A percentile compares a stretch with the other conserved stretches of the same genome.
phyloP scores from a whole-genome alignment of 2,329 filamentous ascomycete species.

The Aspergillus quadrilineatus region DNA sequence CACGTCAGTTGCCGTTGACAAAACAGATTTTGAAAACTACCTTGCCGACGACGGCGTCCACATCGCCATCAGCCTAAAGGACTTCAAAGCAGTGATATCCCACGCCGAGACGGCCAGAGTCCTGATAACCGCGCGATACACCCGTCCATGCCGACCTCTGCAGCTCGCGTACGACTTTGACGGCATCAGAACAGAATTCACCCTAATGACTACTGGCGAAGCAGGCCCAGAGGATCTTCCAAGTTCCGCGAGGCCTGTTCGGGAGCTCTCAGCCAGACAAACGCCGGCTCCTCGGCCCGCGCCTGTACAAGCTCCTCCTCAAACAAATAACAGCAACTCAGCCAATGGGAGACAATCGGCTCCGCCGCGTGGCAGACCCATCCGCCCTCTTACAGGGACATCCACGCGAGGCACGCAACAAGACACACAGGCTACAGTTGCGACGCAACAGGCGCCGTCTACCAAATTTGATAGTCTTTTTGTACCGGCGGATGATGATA shows the following conservation, averaged over 20 bases:
- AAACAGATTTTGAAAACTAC: constrained; percentile 62
- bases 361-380: constrained; percentile 33
- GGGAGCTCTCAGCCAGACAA: constrained; percentile 42
- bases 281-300: constrained; percentile 37
- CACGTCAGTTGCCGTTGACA: constrained; percentile 63
- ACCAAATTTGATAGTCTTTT: constrained; percentile 60
- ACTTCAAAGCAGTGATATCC: constrained; percentile 64
- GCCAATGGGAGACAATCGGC: constrained; percentile 28
- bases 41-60: constrained; percentile 59
- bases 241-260: constrained; percentile 40
- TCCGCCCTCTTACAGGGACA: constrained; percentile 34
- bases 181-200: constrained; percentile 60
- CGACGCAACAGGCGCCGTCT: constrained; percentile 31
- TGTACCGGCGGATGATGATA: constrained; percentile 60
- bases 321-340: constrained; percentile 8
- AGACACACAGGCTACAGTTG: constrained; percentile 22
- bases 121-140: constrained; percentile 58
- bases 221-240: constrained; percentile 40
- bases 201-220: constrained; percentile 64
- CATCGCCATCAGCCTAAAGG: constrained; percentile 63
- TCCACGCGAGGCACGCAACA: constrained; percentile 24
- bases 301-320: constrained; percentile 25
- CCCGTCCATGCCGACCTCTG: constrained; percentile 58
- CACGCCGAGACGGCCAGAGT: constrained; percentile 61
- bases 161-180: constrained; percentile 59